Conservation (phyloP, 2,329 filamentous ascomycete species). For the Epichloe glyceriae region DNA sequence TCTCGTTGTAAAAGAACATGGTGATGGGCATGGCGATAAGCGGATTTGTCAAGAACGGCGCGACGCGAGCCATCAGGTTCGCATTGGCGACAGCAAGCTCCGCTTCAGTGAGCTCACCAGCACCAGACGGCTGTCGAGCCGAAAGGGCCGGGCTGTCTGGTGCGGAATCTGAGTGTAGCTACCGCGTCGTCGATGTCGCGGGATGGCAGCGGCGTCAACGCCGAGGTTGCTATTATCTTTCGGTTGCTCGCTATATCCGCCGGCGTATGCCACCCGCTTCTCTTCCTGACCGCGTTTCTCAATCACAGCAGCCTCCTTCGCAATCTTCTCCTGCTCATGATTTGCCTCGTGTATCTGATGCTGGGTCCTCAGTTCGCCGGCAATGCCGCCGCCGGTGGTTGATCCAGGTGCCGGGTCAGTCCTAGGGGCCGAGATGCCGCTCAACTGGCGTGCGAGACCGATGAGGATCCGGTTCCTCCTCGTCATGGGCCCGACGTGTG, state of each 20-base stretch:
- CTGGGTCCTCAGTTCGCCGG: conserved; percentile 11
- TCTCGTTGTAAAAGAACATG: conserved; percentile 87
- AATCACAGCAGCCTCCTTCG: conserved; percentile 64
- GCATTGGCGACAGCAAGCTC: conserved; percentile 72
- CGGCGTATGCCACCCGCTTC: conserved; percentile 54
- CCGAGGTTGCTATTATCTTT: conserved; percentile 28
- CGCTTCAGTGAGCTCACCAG: conserved; percentile 54
- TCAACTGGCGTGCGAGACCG: conserved; percentile 74
- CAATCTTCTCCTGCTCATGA: conserved; percentile 52
- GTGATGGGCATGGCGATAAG: conserved; percentile 68
- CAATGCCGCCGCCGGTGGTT: background rate
- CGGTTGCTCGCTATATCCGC: conserved; percentile 60
- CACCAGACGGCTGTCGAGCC: conserved; percentile 22
- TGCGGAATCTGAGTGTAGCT: conserved; percentile 25
- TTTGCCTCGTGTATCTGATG: conserved; percentile 29
- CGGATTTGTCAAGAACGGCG: conserved; percentile 81
- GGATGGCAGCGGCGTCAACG: conserved; percentile 12
- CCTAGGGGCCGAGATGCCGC: conserved; percentile 65
- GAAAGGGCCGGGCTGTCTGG: conserved; percentile 31
- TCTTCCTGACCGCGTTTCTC: conserved; percentile 59
- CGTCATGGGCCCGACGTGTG: conserved; percentile 71
- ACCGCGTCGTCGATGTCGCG: conserved; percentile 17
- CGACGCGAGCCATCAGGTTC: conserved; percentile 75
- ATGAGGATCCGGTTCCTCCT: conserved; percentile 79
- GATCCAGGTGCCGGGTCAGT: conserved; percentile 17